phyloP scores from a whole-genome alignment of 2,329 filamentous ascomycete genomes.

The Massarina eburnea region DNA sequence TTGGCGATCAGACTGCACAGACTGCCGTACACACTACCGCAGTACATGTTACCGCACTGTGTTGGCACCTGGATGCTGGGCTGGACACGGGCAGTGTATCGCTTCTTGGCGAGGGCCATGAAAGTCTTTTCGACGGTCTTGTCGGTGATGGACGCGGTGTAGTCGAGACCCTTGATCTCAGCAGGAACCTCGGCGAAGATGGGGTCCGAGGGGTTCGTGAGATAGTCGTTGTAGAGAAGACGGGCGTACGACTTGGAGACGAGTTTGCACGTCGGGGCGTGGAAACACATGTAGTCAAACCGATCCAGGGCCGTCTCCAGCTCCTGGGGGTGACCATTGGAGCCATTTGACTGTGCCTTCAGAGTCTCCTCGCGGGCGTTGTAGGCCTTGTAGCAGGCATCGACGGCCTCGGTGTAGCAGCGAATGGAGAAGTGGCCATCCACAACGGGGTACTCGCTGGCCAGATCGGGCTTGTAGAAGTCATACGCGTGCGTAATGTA shows the following conservation, averaged over 20 bases:
- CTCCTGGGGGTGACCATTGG: conserved; percentile 34
- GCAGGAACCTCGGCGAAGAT: conserved; percentile 54
- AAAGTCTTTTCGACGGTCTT: conserved; percentile 58
- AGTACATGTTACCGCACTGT: conserved; percentile 60
- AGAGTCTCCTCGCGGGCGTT: conserved; percentile 52
- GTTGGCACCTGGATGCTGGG: conserved; percentile 54
- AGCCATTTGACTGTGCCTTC: conserved; percentile 48
- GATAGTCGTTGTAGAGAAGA: conserved; percentile 56
- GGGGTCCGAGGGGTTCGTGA: conserved; percentile 49
- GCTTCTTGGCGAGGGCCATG: conserved; percentile 55
- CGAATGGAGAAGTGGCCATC: conserved; percentile 56
- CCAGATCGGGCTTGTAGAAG: conserved; percentile 59
- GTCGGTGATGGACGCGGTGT: conserved; percentile 52
- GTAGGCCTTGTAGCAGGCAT: conserved; percentile 57
- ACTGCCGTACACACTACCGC: conserved; percentile 54
- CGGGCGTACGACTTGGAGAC: conserved; percentile 58
- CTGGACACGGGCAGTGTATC: conserved; percentile 53
- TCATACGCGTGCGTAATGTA: conserved; percentile 57
- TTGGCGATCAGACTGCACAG: conserved; percentile 52
- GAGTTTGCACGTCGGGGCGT: conserved; percentile 57
- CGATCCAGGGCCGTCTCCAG: conserved; percentile 53
- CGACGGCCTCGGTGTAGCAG: conserved; percentile 57
- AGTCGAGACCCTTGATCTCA: conserved; percentile 50
- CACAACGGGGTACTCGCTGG: conserved; percentile 56
- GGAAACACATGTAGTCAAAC: conserved; percentile 59